A percentile compares a stretch with the other conserved stretches of the same genome.
Evolutionary conservation across 164 flowering plant species (phyloP).

Genomic region (Chimonanthus praecox): DNA sequence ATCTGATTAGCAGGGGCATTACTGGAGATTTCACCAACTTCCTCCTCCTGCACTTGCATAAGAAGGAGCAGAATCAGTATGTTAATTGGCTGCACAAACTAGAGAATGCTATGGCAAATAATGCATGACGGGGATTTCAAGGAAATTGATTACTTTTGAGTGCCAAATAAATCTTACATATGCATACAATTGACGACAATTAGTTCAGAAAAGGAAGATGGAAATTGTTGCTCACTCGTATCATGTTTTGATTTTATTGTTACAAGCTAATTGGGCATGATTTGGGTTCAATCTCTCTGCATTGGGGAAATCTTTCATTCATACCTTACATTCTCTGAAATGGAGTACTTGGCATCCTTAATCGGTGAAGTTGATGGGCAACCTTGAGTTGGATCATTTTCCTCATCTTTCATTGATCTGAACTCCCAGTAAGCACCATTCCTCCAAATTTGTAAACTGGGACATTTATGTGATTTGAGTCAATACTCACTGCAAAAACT

Average conservation of each 20-base stretch:
- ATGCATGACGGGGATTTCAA: not conserved
- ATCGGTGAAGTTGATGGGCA: no score
- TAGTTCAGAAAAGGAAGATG: not conserved
- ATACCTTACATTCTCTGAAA: no score
- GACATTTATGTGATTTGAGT: no score
- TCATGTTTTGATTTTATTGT: not conserved
- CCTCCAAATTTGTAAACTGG: no score
- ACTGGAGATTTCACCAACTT: conserved; percentile 48
- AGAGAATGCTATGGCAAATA: conserved; percentile 24
- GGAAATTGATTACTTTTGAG: not conserved
- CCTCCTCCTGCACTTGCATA: conserved; percentile 59
- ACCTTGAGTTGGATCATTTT: no score
- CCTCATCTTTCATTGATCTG: no score
- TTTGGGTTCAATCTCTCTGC: not conserved
- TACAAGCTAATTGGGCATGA: not conserved
- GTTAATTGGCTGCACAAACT: conserved; percentile 59
- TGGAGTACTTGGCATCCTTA: no score
- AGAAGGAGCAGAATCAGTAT: conserved; percentile 67
- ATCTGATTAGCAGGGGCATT: conserved; percentile 50
- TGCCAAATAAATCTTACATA: not conserved
- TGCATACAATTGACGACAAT: not conserved
- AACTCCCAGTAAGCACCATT: no score
- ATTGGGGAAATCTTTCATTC: not conserved
- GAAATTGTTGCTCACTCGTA: not conserved
- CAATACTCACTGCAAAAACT: no score